Evolutionary conservation across 768 basidiomycete species (phyloP).

Genomic region (Boletus coccyginus): DNA sequence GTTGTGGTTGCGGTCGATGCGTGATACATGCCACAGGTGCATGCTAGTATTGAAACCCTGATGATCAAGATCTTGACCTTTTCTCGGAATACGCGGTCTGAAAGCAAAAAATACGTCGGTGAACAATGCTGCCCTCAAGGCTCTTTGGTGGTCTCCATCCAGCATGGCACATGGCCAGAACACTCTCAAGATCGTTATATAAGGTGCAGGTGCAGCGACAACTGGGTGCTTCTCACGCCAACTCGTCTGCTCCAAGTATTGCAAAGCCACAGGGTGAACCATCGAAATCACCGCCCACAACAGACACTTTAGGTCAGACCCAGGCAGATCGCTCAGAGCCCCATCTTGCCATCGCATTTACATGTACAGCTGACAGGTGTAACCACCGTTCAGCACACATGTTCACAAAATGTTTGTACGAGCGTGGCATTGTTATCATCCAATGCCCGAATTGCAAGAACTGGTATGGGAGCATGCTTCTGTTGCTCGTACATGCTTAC

Average conservation of each 20-base stretch:
- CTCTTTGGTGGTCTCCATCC: conserved; percentile 45
- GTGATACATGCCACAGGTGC: conserved; percentile 27
- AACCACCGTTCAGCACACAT: conserved; percentile 80
- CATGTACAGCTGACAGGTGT: conserved; percentile 78
- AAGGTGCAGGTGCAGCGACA: conserved; percentile 38
- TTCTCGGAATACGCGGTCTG: background rate
- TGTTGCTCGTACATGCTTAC: background rate
- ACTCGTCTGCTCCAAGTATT: conserved; percentile 6
- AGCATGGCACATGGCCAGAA: conserved; percentile 39
- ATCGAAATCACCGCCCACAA: background rate
- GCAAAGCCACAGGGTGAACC: background rate
- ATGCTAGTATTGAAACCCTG: conserved; percentile 23
- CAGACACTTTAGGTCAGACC: conserved; percentile 6
- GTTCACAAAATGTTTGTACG: conserved; percentile 83
- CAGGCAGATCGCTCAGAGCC: conserved; percentile 50
- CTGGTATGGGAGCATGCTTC: conserved; percentile 47
- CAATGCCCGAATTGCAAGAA: conserved; percentile 91
- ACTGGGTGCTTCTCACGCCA: conserved; percentile 25
- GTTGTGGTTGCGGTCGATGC: conserved; percentile 1
- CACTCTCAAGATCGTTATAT: conserved; percentile 34
- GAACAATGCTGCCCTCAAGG: conserved; percentile 42
- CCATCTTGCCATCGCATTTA: conserved; percentile 74
- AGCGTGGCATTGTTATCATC: conserved; percentile 84
- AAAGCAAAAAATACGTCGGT: background rate
- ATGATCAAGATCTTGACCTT: background rate